phyloP scores from a whole-genome alignment of 331 rosid species.

The Saraca asoca region DNA sequence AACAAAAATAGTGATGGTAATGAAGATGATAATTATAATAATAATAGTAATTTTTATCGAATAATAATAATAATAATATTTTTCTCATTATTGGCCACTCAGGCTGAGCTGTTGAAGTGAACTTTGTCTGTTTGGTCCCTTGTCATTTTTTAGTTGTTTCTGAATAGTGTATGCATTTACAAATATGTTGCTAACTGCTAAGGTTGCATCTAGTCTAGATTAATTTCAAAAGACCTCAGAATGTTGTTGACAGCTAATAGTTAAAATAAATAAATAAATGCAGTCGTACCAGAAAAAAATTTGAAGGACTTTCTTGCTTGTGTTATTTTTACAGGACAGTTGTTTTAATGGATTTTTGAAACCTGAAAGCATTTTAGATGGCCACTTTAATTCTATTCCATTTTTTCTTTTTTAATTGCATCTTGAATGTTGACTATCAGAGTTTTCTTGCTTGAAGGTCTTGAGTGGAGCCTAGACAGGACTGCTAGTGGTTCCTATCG shows the following conservation, averaged over 20 bases:
- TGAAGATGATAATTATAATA: not conserved
- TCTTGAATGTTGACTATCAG: slow-evolving; percentile 29
- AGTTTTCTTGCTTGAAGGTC: slow-evolving; percentile 53
- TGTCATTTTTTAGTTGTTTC: slow-evolving; percentile 3
- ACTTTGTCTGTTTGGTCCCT: not conserved
- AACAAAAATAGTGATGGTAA: too few relatives aligned
- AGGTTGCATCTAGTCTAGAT: not conserved
- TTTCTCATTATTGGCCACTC: slow-evolving; percentile 12
- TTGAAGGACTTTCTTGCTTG: not conserved
- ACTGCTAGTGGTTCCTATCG: slow-evolving; percentile 69
- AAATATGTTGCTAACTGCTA: not conserved
- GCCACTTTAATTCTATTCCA: slow-evolving; percentile 17
- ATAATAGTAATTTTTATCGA: not conserved
- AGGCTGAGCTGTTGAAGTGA: not conserved
- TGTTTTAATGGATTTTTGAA: slow-evolving; percentile 20
- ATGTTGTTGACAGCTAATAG: not conserved
- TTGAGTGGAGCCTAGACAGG: slow-evolving; percentile 55
- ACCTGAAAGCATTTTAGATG: not conserved
- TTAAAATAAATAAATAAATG: not conserved
- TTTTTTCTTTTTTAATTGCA: not conserved
- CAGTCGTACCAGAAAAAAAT: not conserved
- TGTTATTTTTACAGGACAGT: not conserved
- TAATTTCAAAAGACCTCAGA: not conserved
- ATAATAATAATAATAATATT: slow-evolving; percentile 16
- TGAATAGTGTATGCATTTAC: slow-evolving; percentile 8